phyloP scores from a whole-genome alignment of 2,329 filamentous ascomycete species.

The Arthrobotrys musiformis region DNA sequence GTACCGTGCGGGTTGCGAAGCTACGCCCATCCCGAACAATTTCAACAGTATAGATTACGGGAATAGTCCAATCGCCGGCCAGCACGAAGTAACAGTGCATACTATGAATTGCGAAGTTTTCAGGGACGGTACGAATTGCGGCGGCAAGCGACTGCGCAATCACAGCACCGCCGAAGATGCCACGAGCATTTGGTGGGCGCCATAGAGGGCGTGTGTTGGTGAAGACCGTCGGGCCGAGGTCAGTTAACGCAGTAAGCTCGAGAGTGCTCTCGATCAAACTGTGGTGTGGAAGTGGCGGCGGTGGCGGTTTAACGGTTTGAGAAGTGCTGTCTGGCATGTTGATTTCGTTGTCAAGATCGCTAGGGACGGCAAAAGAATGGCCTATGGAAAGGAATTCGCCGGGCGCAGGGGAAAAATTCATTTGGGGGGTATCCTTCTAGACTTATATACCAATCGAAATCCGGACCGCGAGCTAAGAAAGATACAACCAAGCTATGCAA shows the following conservation, averaged over 20 bases:
- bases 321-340: constrained; percentile 53
- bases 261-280: constrained; percentile 58
- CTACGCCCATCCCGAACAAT: constrained; percentile 88
- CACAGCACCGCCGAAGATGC: constrained; percentile 91
- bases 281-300: constrained; percentile 42
- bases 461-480: constrained; percentile 1
- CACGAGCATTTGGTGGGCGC: constrained; percentile 81
- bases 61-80: constrained; percentile 83
- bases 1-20: constrained; percentile 93
- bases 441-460: not conserved
- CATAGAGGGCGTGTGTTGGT: constrained; percentile 92
- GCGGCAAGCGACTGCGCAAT: constrained; percentile 92
- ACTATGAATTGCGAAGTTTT: constrained; percentile 84
- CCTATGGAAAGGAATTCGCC: constrained; percentile 53
- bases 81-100: constrained; percentile 99
- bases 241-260: constrained; percentile 56
- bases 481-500: not conserved
- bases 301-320: constrained; percentile 49
- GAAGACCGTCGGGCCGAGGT: constrained; percentile 74
- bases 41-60: constrained; percentile 95
- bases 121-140: constrained; percentile 85
- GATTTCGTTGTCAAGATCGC: constrained; percentile 19
- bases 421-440: constrained; percentile 20
- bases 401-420: constrained; percentile 44
- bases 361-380: constrained; percentile 47